Percentiles rank a stretch among this genome's conserved stretches.
These are phyloP conservation scores for Melaleuca quinquenervia DNA, from an alignment of 345 rosid species.

Conservation along the genomic window DNA sequence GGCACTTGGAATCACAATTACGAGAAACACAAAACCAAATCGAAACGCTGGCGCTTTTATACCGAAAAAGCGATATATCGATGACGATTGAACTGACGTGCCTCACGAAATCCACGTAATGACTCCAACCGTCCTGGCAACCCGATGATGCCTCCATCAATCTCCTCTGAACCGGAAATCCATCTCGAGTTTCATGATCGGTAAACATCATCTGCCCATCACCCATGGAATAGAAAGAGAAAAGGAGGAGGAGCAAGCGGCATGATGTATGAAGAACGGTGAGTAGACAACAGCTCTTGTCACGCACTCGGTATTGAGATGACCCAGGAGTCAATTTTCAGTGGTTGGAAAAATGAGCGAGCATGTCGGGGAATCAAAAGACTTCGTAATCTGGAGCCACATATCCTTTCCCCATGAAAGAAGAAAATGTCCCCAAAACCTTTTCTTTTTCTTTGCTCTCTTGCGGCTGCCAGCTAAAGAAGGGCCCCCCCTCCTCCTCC, in stretches of 20 bases:
- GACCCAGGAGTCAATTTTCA: background rate
- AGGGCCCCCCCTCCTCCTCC: background rate
- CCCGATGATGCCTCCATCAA: background rate
- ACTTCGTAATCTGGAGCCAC: background rate
- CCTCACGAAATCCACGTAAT: accelerated
- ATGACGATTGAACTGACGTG: accelerated
- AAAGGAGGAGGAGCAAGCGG: too few species aligned
- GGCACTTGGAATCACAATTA: accelerated
- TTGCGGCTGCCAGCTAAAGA: background rate
- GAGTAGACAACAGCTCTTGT: background rate
- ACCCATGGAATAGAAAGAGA: background rate
- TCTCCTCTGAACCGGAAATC: background rate
- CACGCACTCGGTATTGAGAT: background rate
- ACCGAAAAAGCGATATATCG: background rate
- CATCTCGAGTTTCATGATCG: background rate
- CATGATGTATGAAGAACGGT: background rate
- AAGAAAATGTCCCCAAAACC: background rate
- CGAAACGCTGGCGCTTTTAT: accelerated
- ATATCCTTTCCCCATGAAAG: background rate
- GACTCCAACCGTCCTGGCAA: accelerated
- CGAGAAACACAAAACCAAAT: background rate
- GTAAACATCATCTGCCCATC: background rate
- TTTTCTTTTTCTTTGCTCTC: background rate
- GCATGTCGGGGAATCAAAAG: background rate
- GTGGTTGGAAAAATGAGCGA: background rate